A percentile compares a stretch with the other conserved stretches of the same genome.
phyloP scores from a whole-genome alignment of 176 grass and related monocot species.

The Oryza glumipatula region DNA sequence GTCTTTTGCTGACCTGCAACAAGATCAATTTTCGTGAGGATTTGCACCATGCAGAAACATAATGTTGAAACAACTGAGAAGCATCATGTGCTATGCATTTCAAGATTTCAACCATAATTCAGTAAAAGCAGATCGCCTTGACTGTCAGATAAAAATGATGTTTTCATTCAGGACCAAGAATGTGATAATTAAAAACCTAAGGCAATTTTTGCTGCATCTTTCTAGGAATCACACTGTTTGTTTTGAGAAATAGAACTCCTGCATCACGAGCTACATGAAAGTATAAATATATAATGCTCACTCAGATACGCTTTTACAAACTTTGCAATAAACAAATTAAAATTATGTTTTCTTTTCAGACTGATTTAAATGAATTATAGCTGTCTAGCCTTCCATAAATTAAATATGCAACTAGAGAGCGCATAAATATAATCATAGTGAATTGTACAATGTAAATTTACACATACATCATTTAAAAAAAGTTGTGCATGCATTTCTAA shows the following conservation, averaged over 20 bases:
- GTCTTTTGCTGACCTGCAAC: constrained; percentile 52
- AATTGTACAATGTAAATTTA: neutral
- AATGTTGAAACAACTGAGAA: neutral
- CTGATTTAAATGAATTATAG: neutral
- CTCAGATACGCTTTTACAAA: neutral
- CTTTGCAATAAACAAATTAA: neutral
- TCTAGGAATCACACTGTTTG: neutral
- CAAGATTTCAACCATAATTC: neutral
- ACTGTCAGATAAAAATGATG: neutral
- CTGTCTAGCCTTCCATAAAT: neutral
- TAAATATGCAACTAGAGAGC: neutral
- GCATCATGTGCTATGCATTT: neutral
- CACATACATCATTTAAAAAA: neutral
- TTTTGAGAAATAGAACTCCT: neutral
- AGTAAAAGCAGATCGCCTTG: neutral
- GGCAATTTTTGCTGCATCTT: neutral
- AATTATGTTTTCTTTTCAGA: neutral
- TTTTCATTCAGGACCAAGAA: neutral
- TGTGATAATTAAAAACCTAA: neutral
- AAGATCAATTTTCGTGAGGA: neutral
- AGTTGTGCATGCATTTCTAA: neutral
- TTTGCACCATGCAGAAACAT: neutral
- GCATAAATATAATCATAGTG: neutral
- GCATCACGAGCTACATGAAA: neutral
- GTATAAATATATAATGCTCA: neutral